Conservation (phyloP, 805 yeast species). For the Metschnikowia matae region DNA sequence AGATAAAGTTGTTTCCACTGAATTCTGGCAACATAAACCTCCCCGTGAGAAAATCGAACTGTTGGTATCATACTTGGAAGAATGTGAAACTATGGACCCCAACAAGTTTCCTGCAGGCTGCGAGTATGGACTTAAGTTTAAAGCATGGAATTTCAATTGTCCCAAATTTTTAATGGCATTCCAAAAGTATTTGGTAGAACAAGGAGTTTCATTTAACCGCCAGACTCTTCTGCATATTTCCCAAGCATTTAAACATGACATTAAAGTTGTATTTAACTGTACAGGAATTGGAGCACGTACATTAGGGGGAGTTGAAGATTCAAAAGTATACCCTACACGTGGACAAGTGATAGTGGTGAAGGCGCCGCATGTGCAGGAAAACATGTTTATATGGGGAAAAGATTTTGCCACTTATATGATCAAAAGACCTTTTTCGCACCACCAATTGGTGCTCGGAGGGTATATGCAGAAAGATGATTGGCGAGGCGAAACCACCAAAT, state of each 20-base stretch:
- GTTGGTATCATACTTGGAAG: conserved; percentile 46
- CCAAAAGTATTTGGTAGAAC: conserved; percentile 36
- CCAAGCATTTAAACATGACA: conserved; percentile 43
- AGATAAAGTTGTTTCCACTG: conserved; percentile 52
- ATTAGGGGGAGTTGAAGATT: conserved; percentile 64
- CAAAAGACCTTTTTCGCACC: conserved; percentile 64
- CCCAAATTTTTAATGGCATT: conserved; percentile 56
- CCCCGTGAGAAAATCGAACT: conserved; percentile 45
- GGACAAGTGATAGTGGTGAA: conserved; percentile 75
- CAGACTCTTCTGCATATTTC: conserved; percentile 48
- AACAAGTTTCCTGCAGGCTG: conserved; percentile 49
- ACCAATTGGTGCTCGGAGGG: conserved; percentile 73
- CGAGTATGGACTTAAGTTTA: conserved; percentile 51
- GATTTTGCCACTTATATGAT: conserved; percentile 62
- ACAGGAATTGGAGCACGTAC: conserved; percentile 67
- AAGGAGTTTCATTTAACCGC: conserved; percentile 52
- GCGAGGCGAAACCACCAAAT: conserved; percentile 54
- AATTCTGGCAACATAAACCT: conserved; percentile 53
- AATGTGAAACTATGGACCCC: conserved; percentile 34
- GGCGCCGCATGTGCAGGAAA: conserved; percentile 65
- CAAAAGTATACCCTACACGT: conserved; percentile 62
- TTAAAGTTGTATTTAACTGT: conserved; percentile 64
- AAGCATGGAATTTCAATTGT: conserved; percentile 69
- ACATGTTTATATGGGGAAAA: conserved; percentile 57
- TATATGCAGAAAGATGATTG: conserved; percentile 61